Conservation (phyloP, 768 basidiomycete species). For the Boletus subparvulus region DNA sequence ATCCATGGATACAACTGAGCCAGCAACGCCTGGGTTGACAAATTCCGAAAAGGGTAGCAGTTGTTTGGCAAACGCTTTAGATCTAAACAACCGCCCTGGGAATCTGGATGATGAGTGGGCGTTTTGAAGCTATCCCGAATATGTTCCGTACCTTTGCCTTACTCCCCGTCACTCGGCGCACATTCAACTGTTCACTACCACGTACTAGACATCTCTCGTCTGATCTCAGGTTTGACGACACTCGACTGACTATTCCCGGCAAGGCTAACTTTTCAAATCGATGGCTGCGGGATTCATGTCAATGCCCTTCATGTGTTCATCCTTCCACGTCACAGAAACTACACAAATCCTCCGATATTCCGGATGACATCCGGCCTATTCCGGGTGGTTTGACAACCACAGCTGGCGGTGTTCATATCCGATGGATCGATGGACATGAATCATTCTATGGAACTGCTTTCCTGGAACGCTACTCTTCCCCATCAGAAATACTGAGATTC, state of each 20-base stretch:
- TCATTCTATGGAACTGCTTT: conserved; percentile 54
- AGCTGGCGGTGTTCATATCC: conserved; percentile 46
- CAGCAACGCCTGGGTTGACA: not conserved
- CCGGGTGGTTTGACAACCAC: conserved; percentile 42
- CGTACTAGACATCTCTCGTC: conserved; percentile 8
- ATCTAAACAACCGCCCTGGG: conserved; percentile 28
- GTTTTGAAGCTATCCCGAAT: not conserved
- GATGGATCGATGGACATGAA: conserved; percentile 60
- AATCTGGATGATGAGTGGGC: not conserved
- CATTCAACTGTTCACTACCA: not conserved
- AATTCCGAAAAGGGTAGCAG: conserved; percentile 1
- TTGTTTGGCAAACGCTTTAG: conserved; percentile 33
- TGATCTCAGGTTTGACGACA: conserved; percentile 8
- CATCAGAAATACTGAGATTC: conserved; percentile 37
- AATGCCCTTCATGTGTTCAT: conserved; percentile 70
- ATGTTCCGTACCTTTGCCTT: conserved; percentile 9
- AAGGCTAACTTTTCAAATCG: conserved; percentile 55
- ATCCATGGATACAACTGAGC: conserved; percentile 17
- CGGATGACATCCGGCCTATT: conserved; percentile 46
- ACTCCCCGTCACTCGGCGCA: not conserved
- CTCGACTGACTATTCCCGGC: conserved; percentile 28
- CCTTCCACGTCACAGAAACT: conserved; percentile 78
- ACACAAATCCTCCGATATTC: conserved; percentile 65
- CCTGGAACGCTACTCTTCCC: conserved; percentile 48
- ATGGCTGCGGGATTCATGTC: conserved; percentile 87